Conservation (phyloP, 257 asterid genomes). For the Solanum bulbocastanum region DNA sequence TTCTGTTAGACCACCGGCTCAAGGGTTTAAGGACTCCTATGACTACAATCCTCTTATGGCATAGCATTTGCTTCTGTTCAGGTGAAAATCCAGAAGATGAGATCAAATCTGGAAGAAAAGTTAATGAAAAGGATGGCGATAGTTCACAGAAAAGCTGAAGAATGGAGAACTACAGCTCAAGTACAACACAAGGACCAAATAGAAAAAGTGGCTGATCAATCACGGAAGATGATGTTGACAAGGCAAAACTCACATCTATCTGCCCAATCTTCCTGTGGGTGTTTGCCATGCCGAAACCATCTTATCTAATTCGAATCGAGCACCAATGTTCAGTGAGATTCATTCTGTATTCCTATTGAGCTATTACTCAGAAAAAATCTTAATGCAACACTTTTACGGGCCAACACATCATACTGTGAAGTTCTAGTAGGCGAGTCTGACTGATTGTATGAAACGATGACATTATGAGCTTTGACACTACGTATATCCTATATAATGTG, state of each 20-base stretch:
- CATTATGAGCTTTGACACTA: background rate
- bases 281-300: constrained; percentile 69
- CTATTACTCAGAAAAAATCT: background rate
- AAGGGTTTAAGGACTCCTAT: background rate
- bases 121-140: constrained; percentile 87
- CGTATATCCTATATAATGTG: background rate
- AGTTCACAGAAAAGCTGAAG: constrained; percentile 91
- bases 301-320: background rate
- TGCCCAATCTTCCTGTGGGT: constrained; percentile 51
- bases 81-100: constrained; percentile 95
- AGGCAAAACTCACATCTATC: constrained; percentile 24
- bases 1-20: background rate
- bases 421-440: background rate
- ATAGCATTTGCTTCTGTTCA: constrained; percentile 4
- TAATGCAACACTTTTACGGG: background rate
- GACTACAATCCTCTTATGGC: background rate
- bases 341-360: background rate
- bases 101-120: constrained; percentile 78
- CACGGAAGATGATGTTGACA: constrained; percentile 27
- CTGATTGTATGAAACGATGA: background rate
- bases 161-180: constrained; percentile 69
- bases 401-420: background rate
- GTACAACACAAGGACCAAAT: constrained; percentile 74
- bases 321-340: background rate
- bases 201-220: constrained; percentile 38